phyloP scores from a whole-genome alignment of 176 grass and related monocot genomes.

The Hyparrhenia diplandra region DNA sequence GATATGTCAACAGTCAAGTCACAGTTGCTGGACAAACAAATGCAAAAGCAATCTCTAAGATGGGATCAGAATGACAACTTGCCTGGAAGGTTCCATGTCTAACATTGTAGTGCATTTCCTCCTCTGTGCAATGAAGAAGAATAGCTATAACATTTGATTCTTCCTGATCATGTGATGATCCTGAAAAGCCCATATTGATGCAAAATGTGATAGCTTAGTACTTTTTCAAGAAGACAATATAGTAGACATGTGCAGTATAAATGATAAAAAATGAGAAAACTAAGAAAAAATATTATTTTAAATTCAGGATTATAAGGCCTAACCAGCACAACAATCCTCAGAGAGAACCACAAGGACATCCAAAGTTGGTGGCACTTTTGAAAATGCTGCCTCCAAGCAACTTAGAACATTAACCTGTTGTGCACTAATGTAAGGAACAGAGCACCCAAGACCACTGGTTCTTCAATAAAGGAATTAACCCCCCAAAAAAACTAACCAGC shows the following conservation, averaged over 20 bases:
- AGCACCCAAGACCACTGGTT: neutral
- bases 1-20: neutral
- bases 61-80: constrained; percentile 14
- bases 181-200: constrained; percentile 39
- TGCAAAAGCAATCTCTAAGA: constrained; percentile 26
- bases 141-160: constrained; percentile 48
- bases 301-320: constrained; percentile 31
- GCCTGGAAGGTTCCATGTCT: constrained; percentile 85
- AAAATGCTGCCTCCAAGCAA: constrained; percentile 85
- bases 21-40: constrained; percentile 8
- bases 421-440: constrained; percentile 23
- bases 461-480: constrained; percentile 7
- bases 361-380: constrained; percentile 65
- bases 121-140: constrained; percentile 64
- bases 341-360: constrained; percentile 66
- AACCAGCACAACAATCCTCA: constrained; percentile 52
- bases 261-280: constrained; percentile 3
- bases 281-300: neutral
- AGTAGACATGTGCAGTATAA: constrained; percentile 10
- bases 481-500: constrained; percentile 62
- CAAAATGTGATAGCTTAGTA: constrained; percentile 24
- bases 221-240: constrained; percentile 10
- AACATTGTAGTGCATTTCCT: constrained; percentile 54
- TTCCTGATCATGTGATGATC: constrained; percentile 32
- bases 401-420: constrained; percentile 78